Evolutionary conservation across 2,329 filamentous ascomycete genomes (phyloP), one percentile per base, ranked within the genome.

Genomic region (Cladosporium phlei): DNA sequence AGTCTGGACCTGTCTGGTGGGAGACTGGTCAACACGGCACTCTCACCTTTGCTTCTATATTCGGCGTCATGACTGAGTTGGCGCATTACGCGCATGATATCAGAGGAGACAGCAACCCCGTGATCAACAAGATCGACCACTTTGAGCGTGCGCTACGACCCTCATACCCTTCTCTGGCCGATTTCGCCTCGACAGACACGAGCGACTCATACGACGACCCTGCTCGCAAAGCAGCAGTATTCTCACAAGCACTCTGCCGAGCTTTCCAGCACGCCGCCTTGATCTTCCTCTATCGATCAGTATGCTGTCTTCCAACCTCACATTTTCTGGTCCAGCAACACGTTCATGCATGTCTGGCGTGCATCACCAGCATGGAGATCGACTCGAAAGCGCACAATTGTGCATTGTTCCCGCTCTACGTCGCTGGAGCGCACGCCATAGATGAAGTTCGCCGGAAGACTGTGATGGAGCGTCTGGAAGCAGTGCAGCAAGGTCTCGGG

Each of bases 301-400:
- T 45, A 14, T 45, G 42, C 24, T 35, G 22, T 17, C 8, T 45
- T 8, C 32, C 42, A 24, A 37, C 42, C 9, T 17, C 30, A 8
- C 42, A 45, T 16, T 35, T 45, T n/a, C 42, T 45, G 4, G 42
- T 45, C 10, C 42, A 45, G 17, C 42, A 45, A 21, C 32, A 45
- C 17, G 42, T 45, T 3, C 42, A 37, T 21, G 42, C 42, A 3
- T 45, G 42, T n/a, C 14, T 45, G 8, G 32, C 42, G 8, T 45
- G 42, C 8, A 45, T 45, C 17, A 45, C 42, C 7, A 45, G 42
- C 42, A 45, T 45, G 42, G 42, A 45, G 30, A 37, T 37, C 6
- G 42, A 45, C 32, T 45, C 42, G 8, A 45, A 45, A 19, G 24
- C 42, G 25, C 42, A 45, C 10, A 45, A 45, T 9, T 45, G 42